Percentiles rank a stretch among this genome's conserved stretches.
These are phyloP conservation scores for Xylaria grammica DNA, from an alignment of 495 filamentous ascomycete genomes.

Conservation along the genomic window DNA sequence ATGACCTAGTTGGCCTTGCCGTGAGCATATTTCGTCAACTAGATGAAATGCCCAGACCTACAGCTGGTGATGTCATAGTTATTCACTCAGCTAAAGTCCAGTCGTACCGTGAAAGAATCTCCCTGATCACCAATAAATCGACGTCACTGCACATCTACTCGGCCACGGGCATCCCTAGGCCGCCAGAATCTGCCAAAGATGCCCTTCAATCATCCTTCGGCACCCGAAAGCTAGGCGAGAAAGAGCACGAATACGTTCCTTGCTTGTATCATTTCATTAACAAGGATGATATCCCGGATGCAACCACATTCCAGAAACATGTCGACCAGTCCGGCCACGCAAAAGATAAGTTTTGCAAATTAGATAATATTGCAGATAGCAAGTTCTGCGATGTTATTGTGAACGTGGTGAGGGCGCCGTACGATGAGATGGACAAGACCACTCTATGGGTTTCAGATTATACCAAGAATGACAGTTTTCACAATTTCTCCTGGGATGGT, in stretches of 20 bases:
- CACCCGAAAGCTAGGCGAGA: conserved; percentile 24
- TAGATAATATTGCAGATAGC: conserved; percentile 65
- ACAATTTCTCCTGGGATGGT: conserved; percentile 57
- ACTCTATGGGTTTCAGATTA: conserved; percentile 88
- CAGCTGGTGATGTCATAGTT: conserved; percentile 48
- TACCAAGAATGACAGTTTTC: conserved; percentile 69
- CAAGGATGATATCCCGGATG: conserved; percentile 48
- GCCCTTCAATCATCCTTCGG: conserved; percentile 34
- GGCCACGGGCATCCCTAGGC: conserved; percentile 45
- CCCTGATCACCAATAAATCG: conserved; percentile 43
- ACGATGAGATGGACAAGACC: conserved; percentile 49
- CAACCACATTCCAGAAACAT: conserved; percentile 50
- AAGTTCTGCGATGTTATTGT: conserved; percentile 73
- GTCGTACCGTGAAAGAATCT: conserved; percentile 33
- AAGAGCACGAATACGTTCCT: conserved; percentile 47
- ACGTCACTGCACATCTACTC: conserved; percentile 47
- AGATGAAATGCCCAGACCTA: conserved; percentile 46
- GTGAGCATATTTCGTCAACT: conserved; percentile 51
- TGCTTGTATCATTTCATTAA: conserved; percentile 46
- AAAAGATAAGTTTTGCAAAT: conserved; percentile 64
- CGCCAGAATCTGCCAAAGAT: conserved; percentile 38
- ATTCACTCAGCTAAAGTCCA: conserved; percentile 47
- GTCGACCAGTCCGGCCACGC: conserved; percentile 42
- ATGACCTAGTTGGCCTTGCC: conserved; percentile 33
- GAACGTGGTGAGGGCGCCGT: conserved; percentile 73